Evolutionary conservation across 2,329 filamentous ascomycete species (phyloP).

Genomic region (Rachicladosporium sp.): DNA sequence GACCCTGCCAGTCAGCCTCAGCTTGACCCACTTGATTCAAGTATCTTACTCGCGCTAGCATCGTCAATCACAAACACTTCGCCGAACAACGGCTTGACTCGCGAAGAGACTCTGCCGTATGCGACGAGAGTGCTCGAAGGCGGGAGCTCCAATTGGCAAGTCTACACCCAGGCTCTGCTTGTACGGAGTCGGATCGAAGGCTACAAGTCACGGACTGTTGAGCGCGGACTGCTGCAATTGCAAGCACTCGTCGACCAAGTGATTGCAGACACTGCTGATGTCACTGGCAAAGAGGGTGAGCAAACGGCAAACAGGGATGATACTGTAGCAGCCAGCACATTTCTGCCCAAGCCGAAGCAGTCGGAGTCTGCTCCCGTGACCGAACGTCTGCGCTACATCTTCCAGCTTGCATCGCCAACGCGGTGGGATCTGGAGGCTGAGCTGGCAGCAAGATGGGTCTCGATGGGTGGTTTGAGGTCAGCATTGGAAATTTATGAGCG

Average conservation of each 20-base stretch:
- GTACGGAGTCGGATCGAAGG: constrained; percentile 84
- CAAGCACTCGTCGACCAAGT: constrained; percentile 94
- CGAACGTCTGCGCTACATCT: constrained; percentile 70
- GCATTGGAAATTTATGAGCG: constrained; percentile 94
- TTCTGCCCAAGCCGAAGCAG: constrained; percentile 64
- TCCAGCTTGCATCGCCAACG: constrained; percentile 70
- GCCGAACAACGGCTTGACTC: constrained; percentile 69
- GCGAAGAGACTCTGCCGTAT: constrained; percentile 89
- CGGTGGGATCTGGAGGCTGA: constrained; percentile 93
- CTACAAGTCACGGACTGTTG: constrained; percentile 73
- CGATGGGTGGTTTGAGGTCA: constrained; percentile 73
- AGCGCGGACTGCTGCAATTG: constrained; percentile 80
- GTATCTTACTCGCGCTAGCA: constrained; percentile 65
- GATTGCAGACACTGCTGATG: constrained; percentile 62
- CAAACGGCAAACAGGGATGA: constrained; percentile 2
- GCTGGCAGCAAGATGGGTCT: constrained; percentile 79
- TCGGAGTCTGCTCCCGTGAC: constrained; percentile 66
- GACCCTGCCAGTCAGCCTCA: constrained; percentile 72
- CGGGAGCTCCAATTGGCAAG: constrained; percentile 91
- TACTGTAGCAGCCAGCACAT: constrained; percentile 49
- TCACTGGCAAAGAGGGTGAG: constrained; percentile 12
- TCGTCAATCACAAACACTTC: constrained; percentile 86
- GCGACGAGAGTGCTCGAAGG: constrained; percentile 78
- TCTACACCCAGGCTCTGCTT: constrained; percentile 86
- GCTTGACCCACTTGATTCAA: constrained; percentile 72